Percentiles rank a stretch among this genome's conserved stretches.
Evolutionary conservation across 257 asterid species (phyloP).

Genomic region (Nyctanthes arbortristis): DNA sequence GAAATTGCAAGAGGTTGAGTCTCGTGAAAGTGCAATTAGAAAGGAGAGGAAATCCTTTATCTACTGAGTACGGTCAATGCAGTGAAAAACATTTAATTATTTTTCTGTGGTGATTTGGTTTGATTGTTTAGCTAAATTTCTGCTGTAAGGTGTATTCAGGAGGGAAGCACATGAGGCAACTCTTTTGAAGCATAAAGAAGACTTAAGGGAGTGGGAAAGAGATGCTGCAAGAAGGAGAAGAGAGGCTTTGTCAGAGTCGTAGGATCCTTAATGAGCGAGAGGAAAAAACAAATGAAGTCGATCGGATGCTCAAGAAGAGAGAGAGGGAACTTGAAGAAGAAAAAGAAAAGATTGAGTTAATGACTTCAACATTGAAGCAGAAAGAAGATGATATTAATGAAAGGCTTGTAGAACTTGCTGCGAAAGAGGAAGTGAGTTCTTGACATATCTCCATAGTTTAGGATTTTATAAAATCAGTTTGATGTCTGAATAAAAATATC

Average conservation of each 20-base stretch:
- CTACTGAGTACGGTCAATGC: slow-evolving; percentile 63
- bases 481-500: background rate
- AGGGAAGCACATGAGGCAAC: slow-evolving; percentile 71
- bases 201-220: slow-evolving; percentile 70
- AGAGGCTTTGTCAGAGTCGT: slow-evolving; percentile 65
- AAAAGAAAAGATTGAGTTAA: slow-evolving; percentile 47
- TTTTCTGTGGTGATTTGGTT: background rate
- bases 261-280: slow-evolving; percentile 73
- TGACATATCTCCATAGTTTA: background rate
- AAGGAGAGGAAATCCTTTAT: slow-evolving; percentile 70
- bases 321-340: slow-evolving; percentile 61
- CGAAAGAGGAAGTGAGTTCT: slow-evolving; percentile 71
- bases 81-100: background rate
- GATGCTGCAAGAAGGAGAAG: slow-evolving; percentile 86
- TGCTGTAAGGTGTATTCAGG: slow-evolving; percentile 35
- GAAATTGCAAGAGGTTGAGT: slow-evolving; percentile 72
- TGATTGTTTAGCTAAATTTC: background rate
- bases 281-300: slow-evolving; percentile 53
- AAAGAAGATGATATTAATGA: slow-evolving; percentile 58
- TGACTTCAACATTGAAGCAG: slow-evolving; percentile 43
- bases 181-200: slow-evolving; percentile 63
- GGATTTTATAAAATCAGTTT: background rate
- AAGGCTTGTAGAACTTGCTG: slow-evolving; percentile 48
- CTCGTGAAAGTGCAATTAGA: slow-evolving; percentile 70
- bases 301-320: slow-evolving; percentile 52